Evolutionary conservation across 2,329 filamentous ascomycete species (phyloP).

Genomic region (Neoarthrinium moseri): DNA sequence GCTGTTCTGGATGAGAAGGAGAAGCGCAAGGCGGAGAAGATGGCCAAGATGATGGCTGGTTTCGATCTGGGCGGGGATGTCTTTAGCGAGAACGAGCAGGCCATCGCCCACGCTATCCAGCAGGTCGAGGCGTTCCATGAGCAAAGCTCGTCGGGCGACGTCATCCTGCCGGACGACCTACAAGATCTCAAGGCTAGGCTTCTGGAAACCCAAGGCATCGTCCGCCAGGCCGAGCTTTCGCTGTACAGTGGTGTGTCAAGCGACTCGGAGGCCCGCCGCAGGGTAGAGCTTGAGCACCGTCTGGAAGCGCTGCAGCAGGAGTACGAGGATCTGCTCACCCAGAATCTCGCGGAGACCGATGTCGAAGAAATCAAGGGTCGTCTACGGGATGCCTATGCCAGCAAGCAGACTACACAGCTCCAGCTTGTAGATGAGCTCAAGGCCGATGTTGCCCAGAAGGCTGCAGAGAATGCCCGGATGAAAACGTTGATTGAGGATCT

Average conservation of each 20-base stretch:
- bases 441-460: constrained; percentile 72
- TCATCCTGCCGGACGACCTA: constrained; percentile 79
- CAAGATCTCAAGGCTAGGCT: constrained; percentile 74
- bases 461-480: constrained; percentile 79
- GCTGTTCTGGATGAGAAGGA: constrained; percentile 95
- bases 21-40: constrained; percentile 97
- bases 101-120: constrained; percentile 79
- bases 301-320: constrained; percentile 74
- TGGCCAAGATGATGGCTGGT: constrained; percentile 99
- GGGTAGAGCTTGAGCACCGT: constrained; percentile 74
- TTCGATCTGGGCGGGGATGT: constrained; percentile 92
- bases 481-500: constrained; percentile 79
- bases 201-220: constrained; percentile 86
- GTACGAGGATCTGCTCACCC: constrained; percentile 79
- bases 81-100: constrained; percentile 89
- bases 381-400: constrained; percentile 73
- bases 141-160: constrained; percentile 73
- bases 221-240: constrained; percentile 88
- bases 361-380: constrained; percentile 80
- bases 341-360: constrained; percentile 76
- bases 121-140: constrained; percentile 78
- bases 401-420: constrained; percentile 70
- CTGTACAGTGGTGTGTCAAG: constrained; percentile 68
- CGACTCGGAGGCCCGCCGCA: constrained; percentile 65
- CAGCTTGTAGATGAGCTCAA: constrained; percentile 76